Conservation (phyloP, 495 filamentous ascomycete genomes). For the Endocarpon pusillum region DNA sequence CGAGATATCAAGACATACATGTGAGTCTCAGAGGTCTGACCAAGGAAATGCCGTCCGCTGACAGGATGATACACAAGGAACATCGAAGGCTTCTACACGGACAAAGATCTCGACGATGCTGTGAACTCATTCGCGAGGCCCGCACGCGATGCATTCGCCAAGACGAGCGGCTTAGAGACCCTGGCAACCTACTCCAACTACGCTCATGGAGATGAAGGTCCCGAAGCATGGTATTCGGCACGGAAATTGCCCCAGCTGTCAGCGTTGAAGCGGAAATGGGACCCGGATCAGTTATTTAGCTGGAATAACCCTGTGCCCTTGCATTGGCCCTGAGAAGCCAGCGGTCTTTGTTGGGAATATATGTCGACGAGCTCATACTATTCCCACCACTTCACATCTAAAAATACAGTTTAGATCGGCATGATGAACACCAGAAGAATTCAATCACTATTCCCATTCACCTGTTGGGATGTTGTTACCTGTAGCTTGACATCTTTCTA, state of each 20-base stretch:
- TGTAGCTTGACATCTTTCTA: too few relatives aligned
- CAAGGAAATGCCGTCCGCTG: not conserved
- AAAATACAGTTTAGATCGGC: too few relatives aligned
- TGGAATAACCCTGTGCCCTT: not conserved
- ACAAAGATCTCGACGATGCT: not conserved
- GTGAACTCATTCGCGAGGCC: not conserved
- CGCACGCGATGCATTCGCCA: constrained; percentile 7
- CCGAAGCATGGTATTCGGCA: constrained; percentile 12
- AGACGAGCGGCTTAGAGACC: constrained; percentile 11
- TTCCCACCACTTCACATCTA: too few relatives aligned
- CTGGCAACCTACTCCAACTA: constrained; percentile 20
- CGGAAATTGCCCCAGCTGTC: constrained; percentile 14
- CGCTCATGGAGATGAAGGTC: constrained; percentile 22
- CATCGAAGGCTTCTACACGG: not conserved
- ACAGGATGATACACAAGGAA: not conserved
- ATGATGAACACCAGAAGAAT: too few relatives aligned
- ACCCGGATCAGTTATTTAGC: constrained; percentile 17
- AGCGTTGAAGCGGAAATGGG: constrained; percentile 18
- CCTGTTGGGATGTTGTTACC: too few relatives aligned
- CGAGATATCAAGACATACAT: constrained; percentile 11
- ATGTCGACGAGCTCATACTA: too few relatives aligned
- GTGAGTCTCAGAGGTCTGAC: constrained; percentile 7
- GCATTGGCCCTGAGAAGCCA: too few relatives aligned
- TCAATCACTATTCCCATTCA: too few relatives aligned
- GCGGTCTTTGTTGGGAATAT: too few relatives aligned